Conservation (phyloP, 2,329 filamentous ascomycete species). For the Colletotrichum falcatum region DNA sequence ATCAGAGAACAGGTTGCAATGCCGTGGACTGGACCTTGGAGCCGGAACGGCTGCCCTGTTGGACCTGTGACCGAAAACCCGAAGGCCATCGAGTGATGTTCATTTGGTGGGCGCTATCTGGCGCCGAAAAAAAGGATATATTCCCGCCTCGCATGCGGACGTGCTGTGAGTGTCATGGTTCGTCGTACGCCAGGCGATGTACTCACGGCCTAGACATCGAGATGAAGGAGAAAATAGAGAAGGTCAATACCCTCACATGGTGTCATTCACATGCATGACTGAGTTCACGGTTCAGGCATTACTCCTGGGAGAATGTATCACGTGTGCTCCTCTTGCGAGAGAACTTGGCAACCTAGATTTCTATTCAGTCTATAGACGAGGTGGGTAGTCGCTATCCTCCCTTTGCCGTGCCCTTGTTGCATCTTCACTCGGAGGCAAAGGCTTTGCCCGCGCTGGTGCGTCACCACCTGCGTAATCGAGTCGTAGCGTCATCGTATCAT, state of each 20-base stretch:
- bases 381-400: not conserved
- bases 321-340: too few species aligned
- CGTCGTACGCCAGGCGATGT: not conserved
- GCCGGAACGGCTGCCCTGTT: not conserved
- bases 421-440: not conserved
- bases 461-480: not conserved
- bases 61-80: not conserved
- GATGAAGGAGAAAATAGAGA: not conserved
- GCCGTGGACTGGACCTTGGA: not conserved
- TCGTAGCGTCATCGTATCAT: slow-evolving; percentile 9
- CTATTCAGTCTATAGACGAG: not conserved
- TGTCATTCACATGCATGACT: not conserved
- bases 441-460: not conserved
- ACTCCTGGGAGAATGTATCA: too few species aligned
- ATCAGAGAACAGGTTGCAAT: not conserved
- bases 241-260: not conserved
- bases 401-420: not conserved
- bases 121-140: not conserved
- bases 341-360: not conserved
- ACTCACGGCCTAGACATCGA: not conserved
- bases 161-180: not conserved
- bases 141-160: not conserved
- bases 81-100: not conserved
- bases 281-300: not conserved
- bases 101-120: not conserved